Conservation (phyloP, 768 basidiomycete species). For the Mycena vulgaris region DNA sequence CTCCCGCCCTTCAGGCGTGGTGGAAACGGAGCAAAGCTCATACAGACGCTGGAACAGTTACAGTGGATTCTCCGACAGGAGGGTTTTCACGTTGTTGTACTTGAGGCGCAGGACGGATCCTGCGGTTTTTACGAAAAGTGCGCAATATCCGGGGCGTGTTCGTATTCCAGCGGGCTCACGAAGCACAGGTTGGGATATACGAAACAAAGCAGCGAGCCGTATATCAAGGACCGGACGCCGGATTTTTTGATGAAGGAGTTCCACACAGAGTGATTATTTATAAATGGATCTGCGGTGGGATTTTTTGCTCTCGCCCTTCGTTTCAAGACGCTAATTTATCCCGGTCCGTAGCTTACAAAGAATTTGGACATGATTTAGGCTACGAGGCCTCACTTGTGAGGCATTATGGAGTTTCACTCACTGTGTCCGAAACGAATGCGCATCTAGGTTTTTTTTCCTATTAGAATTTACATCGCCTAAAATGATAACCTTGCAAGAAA, state of each 20-base stretch:
- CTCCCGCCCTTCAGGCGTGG: not conserved
- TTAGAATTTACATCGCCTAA: too few species aligned
- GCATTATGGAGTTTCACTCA: too few species aligned
- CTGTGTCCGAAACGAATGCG: too few species aligned
- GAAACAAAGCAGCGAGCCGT: constrained; percentile 9
- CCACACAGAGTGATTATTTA: too few species aligned
- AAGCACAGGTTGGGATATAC: constrained; percentile 8
- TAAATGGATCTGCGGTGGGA: too few species aligned
- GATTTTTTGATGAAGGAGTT: constrained; percentile 8
- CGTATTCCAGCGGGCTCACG: not conserved
- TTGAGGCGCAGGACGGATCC: constrained; percentile 11
- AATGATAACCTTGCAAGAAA: too few species aligned
- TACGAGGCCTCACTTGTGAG: too few species aligned
- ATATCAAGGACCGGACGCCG: constrained; percentile 8
- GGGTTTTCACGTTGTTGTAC: not conserved
- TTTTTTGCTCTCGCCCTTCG: too few species aligned
- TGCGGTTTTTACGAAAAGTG: constrained; percentile 20
- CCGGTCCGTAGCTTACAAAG: too few species aligned
- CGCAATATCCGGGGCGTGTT: not conserved
- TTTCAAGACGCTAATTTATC: too few species aligned
- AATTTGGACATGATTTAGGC: too few species aligned
- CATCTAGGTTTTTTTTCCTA: too few species aligned
- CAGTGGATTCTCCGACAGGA: not conserved
- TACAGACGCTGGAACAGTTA: not conserved
- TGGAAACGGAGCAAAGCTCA: not conserved